Evolutionary conservation across 768 basidiomycete species (phyloP).

Genomic region (Tylopilus plumbeoviolaceoides): DNA sequence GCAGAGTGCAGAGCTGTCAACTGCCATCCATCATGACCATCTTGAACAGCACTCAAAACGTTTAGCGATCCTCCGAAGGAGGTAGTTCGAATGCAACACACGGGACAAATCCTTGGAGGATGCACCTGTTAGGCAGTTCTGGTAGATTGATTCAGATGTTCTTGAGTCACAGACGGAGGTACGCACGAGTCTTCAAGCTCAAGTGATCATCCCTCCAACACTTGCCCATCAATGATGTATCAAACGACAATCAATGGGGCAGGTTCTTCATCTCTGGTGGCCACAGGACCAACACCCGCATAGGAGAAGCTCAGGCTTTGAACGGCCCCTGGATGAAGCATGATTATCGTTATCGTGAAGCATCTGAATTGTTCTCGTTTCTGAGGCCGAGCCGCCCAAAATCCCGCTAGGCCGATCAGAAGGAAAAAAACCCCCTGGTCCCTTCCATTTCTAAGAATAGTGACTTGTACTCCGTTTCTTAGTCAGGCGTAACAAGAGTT

Average conservation of each 20-base stretch:
- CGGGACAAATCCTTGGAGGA: background rate
- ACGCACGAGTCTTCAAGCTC: background rate
- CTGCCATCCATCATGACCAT: background rate
- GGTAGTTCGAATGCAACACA: background rate
- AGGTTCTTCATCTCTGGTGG: background rate
- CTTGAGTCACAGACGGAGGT: background rate
- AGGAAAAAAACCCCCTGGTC: background rate
- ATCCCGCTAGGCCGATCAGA: background rate
- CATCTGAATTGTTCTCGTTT: background rate
- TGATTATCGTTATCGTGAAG: background rate
- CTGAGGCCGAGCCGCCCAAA: background rate
- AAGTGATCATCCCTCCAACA: background rate
- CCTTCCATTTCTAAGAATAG: background rate
- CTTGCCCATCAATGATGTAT: background rate
- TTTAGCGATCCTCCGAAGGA: background rate
- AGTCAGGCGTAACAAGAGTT: background rate
- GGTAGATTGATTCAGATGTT: background rate
- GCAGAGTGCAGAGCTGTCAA: background rate
- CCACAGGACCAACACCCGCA: background rate
- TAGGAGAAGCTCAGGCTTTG: background rate
- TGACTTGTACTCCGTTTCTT: background rate
- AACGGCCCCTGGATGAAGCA: background rate
- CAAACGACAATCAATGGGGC: background rate
- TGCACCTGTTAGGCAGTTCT: background rate
- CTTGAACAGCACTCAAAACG: background rate